phyloP scores from a whole-genome alignment of 2,329 filamentous ascomycete species.

The Calonectria ilicicola region DNA sequence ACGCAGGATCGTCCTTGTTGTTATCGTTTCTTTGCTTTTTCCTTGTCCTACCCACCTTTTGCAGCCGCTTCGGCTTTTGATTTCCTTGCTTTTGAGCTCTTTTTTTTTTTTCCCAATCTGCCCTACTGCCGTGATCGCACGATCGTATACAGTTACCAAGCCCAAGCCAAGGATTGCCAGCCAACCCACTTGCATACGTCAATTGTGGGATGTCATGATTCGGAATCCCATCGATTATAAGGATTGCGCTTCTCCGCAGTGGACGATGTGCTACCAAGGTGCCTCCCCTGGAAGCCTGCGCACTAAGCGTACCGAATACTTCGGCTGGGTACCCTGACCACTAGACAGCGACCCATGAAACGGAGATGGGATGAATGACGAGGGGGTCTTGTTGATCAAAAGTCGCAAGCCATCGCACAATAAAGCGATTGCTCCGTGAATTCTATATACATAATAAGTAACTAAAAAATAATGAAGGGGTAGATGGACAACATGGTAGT shows the following conservation, averaged over 20 bases:
- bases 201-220: neutral
- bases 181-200: neutral
- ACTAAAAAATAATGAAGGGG: too few species aligned
- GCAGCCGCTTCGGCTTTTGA: neutral
- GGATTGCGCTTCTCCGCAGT: neutral
- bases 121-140: neutral
- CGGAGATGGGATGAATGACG: slow-evolving; percentile 2
- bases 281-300: neutral
- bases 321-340: neutral
- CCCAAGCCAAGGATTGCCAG: neutral
- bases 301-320: neutral
- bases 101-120: neutral
- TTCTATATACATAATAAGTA: neutral
- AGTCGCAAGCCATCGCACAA: neutral
- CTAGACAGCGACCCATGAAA: slow-evolving; percentile 1
- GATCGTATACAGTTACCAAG: neutral
- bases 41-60: neutral
- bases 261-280: neutral
- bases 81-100: neutral
- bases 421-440: neutral
- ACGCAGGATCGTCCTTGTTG: slow-evolving; percentile 28
- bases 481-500: neutral
- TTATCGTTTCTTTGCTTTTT: slow-evolving; percentile 9
- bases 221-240: neutral
- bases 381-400: slow-evolving; percentile 8